Evolutionary conservation across 345 rosid genomes (phyloP), one percentile per base, ranked within the genome.

Genomic region (Populus alba): DNA sequence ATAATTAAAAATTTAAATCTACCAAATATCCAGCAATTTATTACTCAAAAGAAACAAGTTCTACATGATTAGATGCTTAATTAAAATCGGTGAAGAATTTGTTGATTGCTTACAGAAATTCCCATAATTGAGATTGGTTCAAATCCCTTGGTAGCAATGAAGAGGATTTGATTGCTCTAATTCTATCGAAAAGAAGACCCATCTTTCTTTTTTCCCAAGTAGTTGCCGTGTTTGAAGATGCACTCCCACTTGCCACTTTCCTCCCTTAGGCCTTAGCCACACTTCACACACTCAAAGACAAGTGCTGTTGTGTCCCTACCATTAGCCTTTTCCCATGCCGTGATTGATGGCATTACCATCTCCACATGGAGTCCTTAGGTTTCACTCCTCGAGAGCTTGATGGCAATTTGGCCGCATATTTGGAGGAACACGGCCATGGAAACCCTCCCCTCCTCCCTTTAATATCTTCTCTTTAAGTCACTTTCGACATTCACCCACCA

Each of bases 311-410:
- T 16, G 63, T 22, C 78, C 69, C 73, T 51, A 59, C 70, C 47
- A 39, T 27, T 35, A 5, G 67, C 15, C n/a, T 75, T 59, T 74
- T 72, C 70, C 78, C 84, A 59, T 39, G 63, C 78, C 84, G 81
- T 81, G 81, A 81, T 81, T 77, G 81, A 81, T 72, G 84, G 71
- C 41, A 61, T 7, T 75, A 27, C 74, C 74, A 72, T 68, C 18
- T 45, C 67, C 29, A 71, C 49, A 15, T 2, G 25, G 57, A 20
- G 39, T 27, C 20, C 81, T 70, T 75, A 3, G 25, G 31, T 10
- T 35, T 63, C 77, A 51, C 80, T 66, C 67, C 38, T 10, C 15
- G 16, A 31, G 39, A 23, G 45, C 65, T 70, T 27, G 70, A 29
- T 75, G 37, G 29, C 71, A 67, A n/a, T 35, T 62, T 43, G 11